Conservation (phyloP, 1,284 basidiomycete genomes). For the Austroboletus novae-zelandiae region DNA sequence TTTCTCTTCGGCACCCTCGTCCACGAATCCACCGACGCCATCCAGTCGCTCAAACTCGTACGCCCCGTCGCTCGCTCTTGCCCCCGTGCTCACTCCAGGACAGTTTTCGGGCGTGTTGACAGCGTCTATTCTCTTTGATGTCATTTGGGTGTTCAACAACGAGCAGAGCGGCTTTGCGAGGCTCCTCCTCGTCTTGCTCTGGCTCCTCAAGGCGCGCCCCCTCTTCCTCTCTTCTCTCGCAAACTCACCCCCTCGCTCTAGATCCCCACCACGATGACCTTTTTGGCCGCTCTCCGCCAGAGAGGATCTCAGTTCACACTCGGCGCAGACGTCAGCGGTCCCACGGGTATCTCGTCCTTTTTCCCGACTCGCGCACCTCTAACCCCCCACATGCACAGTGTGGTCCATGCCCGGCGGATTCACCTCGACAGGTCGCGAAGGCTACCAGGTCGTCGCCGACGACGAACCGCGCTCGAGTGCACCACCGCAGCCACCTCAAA, state of each 20-base stretch:
- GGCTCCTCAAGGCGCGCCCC: conserved; percentile 59
- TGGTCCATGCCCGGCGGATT: conserved; percentile 88
- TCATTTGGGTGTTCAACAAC: conserved; percentile 66
- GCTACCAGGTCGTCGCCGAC: conserved; percentile 68
- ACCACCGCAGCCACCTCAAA: conserved; percentile 22
- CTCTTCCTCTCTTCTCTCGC: too few relatives aligned
- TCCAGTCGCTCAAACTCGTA: conserved; percentile 63
- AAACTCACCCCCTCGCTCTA: conserved; percentile 13
- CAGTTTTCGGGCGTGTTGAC: conserved; percentile 68
- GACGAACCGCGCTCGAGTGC: conserved; percentile 46
- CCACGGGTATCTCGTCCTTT: conserved; percentile 50
- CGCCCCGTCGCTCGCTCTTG: conserved; percentile 15
- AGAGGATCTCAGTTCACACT: conserved; percentile 62
- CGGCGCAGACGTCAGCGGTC: conserved; percentile 55
- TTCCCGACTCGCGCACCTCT: neutral
- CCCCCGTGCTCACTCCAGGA: neutral
- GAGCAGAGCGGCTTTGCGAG: conserved; percentile 54
- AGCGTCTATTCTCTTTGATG: conserved; percentile 60
- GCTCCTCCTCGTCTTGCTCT: conserved; percentile 55
- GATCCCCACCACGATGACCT: conserved; percentile 63
- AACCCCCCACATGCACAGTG: conserved; percentile 42
- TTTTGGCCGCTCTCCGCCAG: conserved; percentile 55
- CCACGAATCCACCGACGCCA: conserved; percentile 63
- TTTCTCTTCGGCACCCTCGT: conserved; percentile 73
- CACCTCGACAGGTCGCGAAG: conserved; percentile 54